These are phyloP conservation scores for Darksidea phi DNA, from an alignment of 495 filamentous ascomycete genomes.

Conservation along the genomic window DNA sequence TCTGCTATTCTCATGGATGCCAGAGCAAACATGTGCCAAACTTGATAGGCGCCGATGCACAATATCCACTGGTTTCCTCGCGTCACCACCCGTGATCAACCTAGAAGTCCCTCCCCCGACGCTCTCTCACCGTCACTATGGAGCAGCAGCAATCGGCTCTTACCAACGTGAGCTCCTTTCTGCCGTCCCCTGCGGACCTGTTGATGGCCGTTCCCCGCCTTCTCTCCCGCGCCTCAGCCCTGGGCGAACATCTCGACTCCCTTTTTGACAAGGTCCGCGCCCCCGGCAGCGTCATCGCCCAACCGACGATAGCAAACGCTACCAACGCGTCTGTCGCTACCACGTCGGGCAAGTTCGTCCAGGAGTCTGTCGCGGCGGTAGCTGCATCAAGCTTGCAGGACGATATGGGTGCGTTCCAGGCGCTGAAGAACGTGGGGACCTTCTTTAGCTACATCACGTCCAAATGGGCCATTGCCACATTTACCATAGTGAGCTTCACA, in stretches of 20 bases:
- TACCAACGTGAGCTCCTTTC: slow-evolving; percentile 24
- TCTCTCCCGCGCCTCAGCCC: slow-evolving; percentile 59
- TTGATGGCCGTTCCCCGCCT: slow-evolving; percentile 62
- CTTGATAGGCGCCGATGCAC: no score
- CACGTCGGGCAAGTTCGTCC: slow-evolving; percentile 36
- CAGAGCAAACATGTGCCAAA: no score
- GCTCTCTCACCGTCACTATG: no score
- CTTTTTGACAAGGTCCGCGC: slow-evolving; percentile 50
- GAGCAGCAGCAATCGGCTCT: slow-evolving; percentile 16
- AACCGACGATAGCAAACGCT: slow-evolving; percentile 46
- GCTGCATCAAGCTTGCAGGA: slow-evolving; percentile 36
- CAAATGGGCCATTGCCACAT: slow-evolving; percentile 86
- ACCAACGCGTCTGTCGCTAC: slow-evolving; percentile 41
- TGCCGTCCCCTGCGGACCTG: slow-evolving; percentile 49
- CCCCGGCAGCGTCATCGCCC: slow-evolving; percentile 61
- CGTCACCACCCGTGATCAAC: no score
- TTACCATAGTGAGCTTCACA: slow-evolving; percentile 62
- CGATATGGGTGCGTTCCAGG: slow-evolving; percentile 39
- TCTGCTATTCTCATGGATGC: no score
- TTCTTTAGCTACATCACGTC: slow-evolving; percentile 90
- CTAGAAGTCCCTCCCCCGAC: no score
- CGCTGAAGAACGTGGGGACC: slow-evolving; percentile 67
- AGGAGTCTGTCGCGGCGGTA: slow-evolving; percentile 43
- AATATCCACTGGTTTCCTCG: no score
- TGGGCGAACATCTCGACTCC: slow-evolving; percentile 61